Evolutionary conservation across 106 monocot species (phyloP).

Genomic region (Dioscorea alata): DNA sequence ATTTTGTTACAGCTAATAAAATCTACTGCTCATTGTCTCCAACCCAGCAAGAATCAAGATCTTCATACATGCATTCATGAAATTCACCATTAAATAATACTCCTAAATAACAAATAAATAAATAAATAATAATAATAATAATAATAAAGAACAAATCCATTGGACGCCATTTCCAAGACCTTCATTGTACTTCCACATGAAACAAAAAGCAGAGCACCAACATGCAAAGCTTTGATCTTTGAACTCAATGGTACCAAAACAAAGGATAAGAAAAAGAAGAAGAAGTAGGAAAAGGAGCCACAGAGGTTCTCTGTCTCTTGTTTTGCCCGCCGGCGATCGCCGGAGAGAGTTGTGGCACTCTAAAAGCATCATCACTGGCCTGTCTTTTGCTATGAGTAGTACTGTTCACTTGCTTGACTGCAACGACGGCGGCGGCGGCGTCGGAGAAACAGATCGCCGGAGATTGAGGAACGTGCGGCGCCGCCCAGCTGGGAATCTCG

Average conservation of each 20-base stretch:
- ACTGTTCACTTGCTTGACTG: neutral
- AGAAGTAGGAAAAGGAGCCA: neutral
- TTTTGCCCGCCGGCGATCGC: neutral
- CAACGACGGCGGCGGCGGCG: neutral
- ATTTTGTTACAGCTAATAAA: no score
- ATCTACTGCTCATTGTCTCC: no score
- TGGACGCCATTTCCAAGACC: no score
- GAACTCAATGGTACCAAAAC: no score
- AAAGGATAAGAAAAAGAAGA: neutral
- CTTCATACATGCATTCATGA: no score
- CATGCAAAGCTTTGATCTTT: neutral
- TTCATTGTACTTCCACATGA: neutral
- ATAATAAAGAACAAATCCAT: no score
- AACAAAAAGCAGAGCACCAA: neutral
- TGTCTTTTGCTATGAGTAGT: neutral
- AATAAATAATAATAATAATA: no score
- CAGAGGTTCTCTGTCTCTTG: neutral
- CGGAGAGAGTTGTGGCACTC: neutral
- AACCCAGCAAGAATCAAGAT: no score
- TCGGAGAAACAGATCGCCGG: neutral
- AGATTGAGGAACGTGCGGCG: neutral
- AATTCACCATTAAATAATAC: no score
- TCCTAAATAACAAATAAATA: no score
- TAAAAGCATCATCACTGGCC: neutral
- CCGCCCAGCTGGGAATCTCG: neutral